Percentiles rank a stretch among this genome's conserved stretches.
phyloP scores from a whole-genome alignment of 129 eudicot genomes.

The Smallanthus sonchifolius region DNA sequence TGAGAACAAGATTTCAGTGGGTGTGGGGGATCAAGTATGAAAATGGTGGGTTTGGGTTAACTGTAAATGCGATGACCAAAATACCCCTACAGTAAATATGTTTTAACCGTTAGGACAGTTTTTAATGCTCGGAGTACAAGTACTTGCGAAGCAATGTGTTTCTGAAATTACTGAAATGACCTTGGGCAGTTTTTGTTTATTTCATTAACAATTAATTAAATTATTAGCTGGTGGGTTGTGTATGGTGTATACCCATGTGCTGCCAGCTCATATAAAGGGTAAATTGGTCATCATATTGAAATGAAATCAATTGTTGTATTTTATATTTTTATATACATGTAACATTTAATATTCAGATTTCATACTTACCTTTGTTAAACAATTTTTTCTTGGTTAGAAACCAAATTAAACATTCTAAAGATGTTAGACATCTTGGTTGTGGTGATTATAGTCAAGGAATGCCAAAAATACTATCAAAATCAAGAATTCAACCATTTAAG shows the following conservation, averaged over 20 bases:
- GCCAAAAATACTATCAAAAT: too few species aligned
- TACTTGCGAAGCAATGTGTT: background rate
- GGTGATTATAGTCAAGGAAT: too few species aligned
- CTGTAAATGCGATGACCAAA: slow-evolving; percentile 1
- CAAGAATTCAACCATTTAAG: too few species aligned
- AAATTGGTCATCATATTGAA: slow-evolving; percentile 14
- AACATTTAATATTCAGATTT: background rate
- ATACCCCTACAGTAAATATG: background rate
- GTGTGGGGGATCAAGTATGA: slow-evolving; percentile 15
- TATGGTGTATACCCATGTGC: slow-evolving; percentile 39
- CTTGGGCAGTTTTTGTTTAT: slow-evolving; percentile 10
- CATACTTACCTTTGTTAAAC: background rate
- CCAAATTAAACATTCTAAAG: too few species aligned
- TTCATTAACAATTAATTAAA: slow-evolving; percentile 21
- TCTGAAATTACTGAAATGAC: slow-evolving; percentile 11
- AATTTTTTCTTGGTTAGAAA: background rate
- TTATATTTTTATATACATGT: background rate
- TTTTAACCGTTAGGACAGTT: slow-evolving; percentile 14
- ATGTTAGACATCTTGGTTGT: too few species aligned
- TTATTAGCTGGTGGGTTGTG: slow-evolving; percentile 33
- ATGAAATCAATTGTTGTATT: background rate
- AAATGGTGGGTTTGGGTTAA: slow-evolving; percentile 29
- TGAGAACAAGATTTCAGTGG: slow-evolving; percentile 13
- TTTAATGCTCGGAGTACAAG: slow-evolving; percentile 17
- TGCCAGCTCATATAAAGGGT: slow-evolving; percentile 33